Conservation (phyloP, 495 filamentous ascomycete species). For the Penicillium riverlandense region DNA sequence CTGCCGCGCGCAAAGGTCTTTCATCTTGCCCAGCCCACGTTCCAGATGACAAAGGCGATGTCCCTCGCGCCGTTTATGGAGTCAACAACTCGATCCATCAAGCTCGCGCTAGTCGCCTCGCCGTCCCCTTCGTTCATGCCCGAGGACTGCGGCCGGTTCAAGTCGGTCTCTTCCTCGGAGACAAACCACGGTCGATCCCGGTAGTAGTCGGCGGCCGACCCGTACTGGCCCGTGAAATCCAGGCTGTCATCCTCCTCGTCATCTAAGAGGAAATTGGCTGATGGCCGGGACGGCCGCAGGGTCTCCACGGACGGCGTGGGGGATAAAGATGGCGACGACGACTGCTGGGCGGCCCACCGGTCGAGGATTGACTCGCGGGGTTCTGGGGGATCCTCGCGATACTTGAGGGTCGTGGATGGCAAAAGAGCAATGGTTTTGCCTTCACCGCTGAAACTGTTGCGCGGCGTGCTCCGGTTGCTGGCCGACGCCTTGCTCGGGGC, state of each 20-base stretch:
- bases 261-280: constrained; percentile 63
- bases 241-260: constrained; percentile 55
- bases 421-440: constrained; percentile 91
- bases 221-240: constrained; percentile 32
- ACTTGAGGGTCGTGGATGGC: constrained; percentile 88
- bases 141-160: constrained; percentile 49
- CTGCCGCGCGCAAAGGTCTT: too few relatives aligned
- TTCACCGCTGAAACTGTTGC: constrained; percentile 51
- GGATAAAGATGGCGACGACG: constrained; percentile 30
- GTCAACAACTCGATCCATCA: constrained; percentile 81
- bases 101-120: constrained; percentile 45
- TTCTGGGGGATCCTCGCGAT: constrained; percentile 72
- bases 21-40: constrained; percentile 87
- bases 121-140: constrained; percentile 79
- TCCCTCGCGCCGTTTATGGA: constrained; percentile 95
- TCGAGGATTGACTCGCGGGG: constrained; percentile 29
- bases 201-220: neutral
- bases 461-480: constrained; percentile 40
- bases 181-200: constrained; percentile 30
- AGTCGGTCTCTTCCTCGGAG: constrained; percentile 26
- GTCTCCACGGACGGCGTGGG: constrained; percentile 76
- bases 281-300: constrained; percentile 60
- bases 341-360: constrained; percentile 29
- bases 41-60: constrained; percentile 96
- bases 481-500: constrained; percentile 37